phyloP scores from a whole-genome alignment of 208 protist genomes.

The Plasmodiophora brassicae region DNA sequence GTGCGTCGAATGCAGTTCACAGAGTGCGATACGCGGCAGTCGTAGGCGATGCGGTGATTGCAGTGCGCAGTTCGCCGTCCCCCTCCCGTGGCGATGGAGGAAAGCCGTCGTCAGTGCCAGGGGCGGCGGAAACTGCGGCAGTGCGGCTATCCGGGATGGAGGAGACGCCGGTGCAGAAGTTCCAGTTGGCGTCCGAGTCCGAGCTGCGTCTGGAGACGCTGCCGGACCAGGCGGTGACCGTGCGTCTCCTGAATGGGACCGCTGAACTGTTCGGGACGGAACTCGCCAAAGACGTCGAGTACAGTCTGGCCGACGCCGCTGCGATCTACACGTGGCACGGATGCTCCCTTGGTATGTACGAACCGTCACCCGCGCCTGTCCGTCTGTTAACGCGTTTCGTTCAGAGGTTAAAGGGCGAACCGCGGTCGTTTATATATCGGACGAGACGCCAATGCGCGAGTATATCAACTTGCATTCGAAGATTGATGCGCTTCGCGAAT shows the following conservation, averaged over 20 bases:
- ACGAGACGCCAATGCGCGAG: neutral
- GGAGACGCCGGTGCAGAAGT: neutral
- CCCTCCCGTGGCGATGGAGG: no score
- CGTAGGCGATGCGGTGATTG: no score
- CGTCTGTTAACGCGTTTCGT: neutral
- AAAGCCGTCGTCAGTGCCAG: no score
- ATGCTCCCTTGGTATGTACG: neutral
- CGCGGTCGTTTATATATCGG: neutral
- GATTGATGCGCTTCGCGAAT: neutral
- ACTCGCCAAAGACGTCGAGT: neutral
- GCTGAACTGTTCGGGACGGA: constrained; percentile 18
- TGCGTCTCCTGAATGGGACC: neutral
- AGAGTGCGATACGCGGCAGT: no score
- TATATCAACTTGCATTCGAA: constrained; percentile 5
- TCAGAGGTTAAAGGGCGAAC: neutral
- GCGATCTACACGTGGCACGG: neutral
- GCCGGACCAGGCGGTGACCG: neutral
- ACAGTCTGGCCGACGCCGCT: neutral
- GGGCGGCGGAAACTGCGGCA: no score
- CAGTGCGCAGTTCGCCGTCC: no score
- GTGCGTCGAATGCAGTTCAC: no score
- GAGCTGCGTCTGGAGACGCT: neutral
- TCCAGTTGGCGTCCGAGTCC: neutral
- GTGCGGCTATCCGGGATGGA: no score
- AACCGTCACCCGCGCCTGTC: neutral